Evolutionary conservation across 2,329 filamentous ascomycete species (phyloP).

Genomic region (Cadophora gregata): DNA sequence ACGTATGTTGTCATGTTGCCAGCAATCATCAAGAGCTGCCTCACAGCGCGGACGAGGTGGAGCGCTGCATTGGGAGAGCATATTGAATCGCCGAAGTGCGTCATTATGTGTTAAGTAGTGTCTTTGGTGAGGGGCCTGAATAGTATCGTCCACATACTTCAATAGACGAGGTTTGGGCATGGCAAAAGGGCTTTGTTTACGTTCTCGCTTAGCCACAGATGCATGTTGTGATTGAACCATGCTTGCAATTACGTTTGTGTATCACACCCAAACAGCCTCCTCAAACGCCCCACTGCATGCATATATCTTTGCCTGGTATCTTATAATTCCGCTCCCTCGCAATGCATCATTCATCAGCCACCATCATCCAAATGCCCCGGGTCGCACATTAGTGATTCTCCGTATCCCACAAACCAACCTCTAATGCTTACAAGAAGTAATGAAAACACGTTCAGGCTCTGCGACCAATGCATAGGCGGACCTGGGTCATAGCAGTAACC

Average conservation of each 20-base stretch:
- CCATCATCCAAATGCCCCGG: not conserved
- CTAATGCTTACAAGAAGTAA: not conserved
- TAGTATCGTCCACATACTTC: not conserved
- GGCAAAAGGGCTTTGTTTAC: not conserved
- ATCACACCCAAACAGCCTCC: not conserved
- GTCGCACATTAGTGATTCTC: not conserved
- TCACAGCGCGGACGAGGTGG: too few relatives aligned
- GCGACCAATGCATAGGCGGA: too few relatives aligned
- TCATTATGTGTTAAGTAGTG: too few relatives aligned
- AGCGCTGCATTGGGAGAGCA: too few relatives aligned
- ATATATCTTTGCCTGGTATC: slow-evolving; percentile 25
- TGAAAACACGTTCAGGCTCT: too few relatives aligned
- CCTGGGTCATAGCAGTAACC: too few relatives aligned
- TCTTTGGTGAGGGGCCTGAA: not conserved
- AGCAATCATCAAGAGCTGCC: too few relatives aligned
- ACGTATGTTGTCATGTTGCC: too few relatives aligned
- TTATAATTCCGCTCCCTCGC: slow-evolving; percentile 16
- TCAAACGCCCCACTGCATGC: not conserved
- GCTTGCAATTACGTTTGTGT: not conserved
- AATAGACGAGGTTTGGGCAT: not conserved
- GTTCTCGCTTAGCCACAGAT: not conserved
- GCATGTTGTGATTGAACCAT: not conserved
- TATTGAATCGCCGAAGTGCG: too few relatives aligned
- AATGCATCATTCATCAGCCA: too few relatives aligned
- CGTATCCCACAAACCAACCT: not conserved